Evolutionary conservation across 176 grass and related monocot genomes (phyloP), one percentile per base, ranked within the genome.

Genomic region (Lolium perenne): DNA sequence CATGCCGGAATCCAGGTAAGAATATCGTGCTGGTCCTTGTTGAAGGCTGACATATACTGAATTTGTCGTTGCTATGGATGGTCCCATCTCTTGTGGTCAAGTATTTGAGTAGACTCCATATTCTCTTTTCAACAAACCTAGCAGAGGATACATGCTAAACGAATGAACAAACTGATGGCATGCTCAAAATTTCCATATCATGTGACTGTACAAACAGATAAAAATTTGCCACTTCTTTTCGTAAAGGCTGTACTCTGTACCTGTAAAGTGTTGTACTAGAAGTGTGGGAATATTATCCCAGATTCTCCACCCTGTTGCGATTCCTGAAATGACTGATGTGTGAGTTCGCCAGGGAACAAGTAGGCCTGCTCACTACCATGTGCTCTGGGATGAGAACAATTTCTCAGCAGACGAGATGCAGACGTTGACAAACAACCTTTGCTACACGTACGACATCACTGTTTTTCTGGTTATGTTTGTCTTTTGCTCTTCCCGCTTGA

Each of bases 1-100:
- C 97, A 99, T 91, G 97, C 97, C 89, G 97, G 97, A 72, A 99
- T 99, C 87, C 97, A 99, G 97, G 97, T 99, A 77, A 89, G 69
- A 91, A 81, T 48, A 83, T 18, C 63, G 12, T 82, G 49, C 20
- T 67, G 68, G 82, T 65, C 56, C 49, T 74, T 49, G 10, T 68
- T 38, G 61, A 81, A 81, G 74, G 29, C 59, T 88, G 82, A 60
- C 60, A 84, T 66, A 21, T 80, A 40, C 81, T 63, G 61, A 57
- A 64, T 80, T 70, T 91, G 85, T 85, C 77, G 48, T 84, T 85
- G 9, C 76, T 80, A 25, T 80, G 21, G 64, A 40, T 79, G 38
- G 65, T 86, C 74, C 82, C 45, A 6, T 76, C 11, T 29, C 41
- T 4, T 65, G 56, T 73, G 80, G 66, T 58, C 10, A 80, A 84